Conservation (phyloP, 1,284 basidiomycete species). For the Tylopilus orsonianus region DNA sequence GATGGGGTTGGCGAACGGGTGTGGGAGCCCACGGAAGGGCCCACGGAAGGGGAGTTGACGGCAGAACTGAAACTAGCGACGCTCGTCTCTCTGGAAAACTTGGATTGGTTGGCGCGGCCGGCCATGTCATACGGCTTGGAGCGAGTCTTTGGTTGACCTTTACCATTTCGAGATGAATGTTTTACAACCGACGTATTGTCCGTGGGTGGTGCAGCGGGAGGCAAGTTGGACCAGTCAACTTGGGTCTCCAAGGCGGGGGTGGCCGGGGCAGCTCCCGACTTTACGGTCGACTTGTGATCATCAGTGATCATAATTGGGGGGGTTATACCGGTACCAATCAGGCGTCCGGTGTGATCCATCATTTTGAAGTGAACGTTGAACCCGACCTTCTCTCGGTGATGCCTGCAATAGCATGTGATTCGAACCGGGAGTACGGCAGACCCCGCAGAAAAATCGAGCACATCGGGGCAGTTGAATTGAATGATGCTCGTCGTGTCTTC, state of each 20-base stretch:
- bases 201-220: conserved; percentile 20
- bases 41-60: conserved; percentile 40
- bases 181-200: conserved; percentile 43
- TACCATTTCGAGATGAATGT: conserved; percentile 40
- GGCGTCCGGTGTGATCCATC: conserved; percentile 76
- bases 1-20: conserved; percentile 53
- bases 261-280: conserved; percentile 25
- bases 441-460: conserved; percentile 88
- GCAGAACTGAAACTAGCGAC: conserved; percentile 52
- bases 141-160: conserved; percentile 41
- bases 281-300: conserved; percentile 87
- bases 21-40: conserved; percentile 37
- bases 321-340: conserved; percentile 83
- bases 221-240: conserved; percentile 46
- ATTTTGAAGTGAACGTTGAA: conserved; percentile 93
- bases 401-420: conserved; percentile 98
- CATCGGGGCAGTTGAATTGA: conserved; percentile 94
- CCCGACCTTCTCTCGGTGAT: conserved; percentile 96
- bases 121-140: conserved; percentile 60
- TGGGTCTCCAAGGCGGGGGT: conserved; percentile 35
- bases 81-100: conserved; percentile 50
- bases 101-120: conserved; percentile 41
- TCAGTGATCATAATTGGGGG: conserved; percentile 99
- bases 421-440: conserved; percentile 89
- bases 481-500: conserved; percentile 85